phyloP scores from a whole-genome alignment of 2,329 filamentous ascomycete species.

The Fusarium neocosmosporiellum region DNA sequence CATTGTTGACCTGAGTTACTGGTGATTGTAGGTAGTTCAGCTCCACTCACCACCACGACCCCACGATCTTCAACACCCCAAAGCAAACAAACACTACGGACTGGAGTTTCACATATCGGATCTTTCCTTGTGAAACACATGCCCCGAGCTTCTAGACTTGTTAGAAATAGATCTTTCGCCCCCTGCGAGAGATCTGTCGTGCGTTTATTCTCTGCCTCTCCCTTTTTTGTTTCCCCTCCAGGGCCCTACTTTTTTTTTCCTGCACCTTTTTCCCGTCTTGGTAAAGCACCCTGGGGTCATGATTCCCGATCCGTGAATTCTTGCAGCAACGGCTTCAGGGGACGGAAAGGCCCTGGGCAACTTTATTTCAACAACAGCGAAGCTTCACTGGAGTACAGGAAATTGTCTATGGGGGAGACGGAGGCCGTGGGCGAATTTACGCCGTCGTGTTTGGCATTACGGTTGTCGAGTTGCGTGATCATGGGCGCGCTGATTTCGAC shows the following conservation, averaged over 20 bases:
- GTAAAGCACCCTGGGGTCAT: constrained; percentile 11
- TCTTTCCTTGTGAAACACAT: constrained; percentile 11
- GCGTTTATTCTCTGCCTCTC: not conserved
- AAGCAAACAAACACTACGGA: not conserved
- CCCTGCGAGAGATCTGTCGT: constrained; percentile 23
- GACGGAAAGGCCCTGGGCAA: constrained; percentile 21
- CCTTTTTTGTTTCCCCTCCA: not conserved
- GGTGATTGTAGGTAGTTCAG: not conserved
- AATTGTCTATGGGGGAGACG: not conserved
- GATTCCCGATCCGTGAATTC: constrained; percentile 36
- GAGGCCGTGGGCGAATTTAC: not conserved
- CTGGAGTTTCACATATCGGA: not conserved
- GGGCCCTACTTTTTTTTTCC: not conserved
- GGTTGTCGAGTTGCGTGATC: not conserved
- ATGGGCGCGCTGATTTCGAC: not conserved
- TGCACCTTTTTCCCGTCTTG: constrained; percentile 8
- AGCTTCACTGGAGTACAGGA: not conserved
- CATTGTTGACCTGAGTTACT: not conserved
- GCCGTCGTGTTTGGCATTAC: not conserved
- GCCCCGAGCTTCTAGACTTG: not conserved
- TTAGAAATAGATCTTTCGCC: not conserved
- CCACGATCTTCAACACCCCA: not conserved
- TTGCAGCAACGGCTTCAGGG: constrained; percentile 31
- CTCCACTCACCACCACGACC: not conserved
- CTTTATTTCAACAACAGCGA: constrained; percentile 32